Conservation (phyloP, 352 stramenopile genomes). For the Aphanomyces astaci region DNA sequence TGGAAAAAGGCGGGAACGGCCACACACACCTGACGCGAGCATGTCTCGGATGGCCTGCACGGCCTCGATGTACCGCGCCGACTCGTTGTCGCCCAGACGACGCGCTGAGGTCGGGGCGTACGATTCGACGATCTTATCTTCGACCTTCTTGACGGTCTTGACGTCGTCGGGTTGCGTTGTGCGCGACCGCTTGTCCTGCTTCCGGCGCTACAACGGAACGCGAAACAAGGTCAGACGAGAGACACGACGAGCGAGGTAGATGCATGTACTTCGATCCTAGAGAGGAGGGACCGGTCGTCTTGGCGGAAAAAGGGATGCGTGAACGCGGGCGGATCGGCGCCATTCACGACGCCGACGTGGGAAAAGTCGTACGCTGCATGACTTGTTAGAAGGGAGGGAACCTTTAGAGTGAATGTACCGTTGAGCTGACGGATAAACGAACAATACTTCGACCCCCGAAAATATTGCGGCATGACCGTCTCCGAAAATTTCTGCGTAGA, state of each 20-base stretch:
- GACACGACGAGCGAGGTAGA: neutral
- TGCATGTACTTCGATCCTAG: constrained; percentile 20
- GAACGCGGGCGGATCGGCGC: constrained; percentile 16
- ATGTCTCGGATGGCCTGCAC: constrained; percentile 18
- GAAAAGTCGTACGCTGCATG: constrained; percentile 19
- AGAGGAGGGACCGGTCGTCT: constrained; percentile 12
- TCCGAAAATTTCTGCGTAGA: constrained; percentile 13
- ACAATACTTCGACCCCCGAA: constrained; percentile 22
- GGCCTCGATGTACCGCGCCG: neutral
- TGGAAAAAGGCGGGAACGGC: neutral
- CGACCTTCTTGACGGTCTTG: constrained; percentile 19
- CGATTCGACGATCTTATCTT: constrained; percentile 17
- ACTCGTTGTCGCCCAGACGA: constrained; percentile 10
- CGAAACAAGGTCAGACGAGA: neutral
- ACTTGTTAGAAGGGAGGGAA: no score
- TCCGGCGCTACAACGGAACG: constrained; percentile 5
- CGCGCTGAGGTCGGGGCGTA: neutral
- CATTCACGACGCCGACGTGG: constrained; percentile 21
- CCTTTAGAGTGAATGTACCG: no score
- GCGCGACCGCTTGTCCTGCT: constrained; percentile 20
- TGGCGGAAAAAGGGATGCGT: constrained; percentile 19
- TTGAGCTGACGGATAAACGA: constrained; percentile 23
- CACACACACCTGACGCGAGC: neutral
- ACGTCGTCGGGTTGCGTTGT: constrained; percentile 1
- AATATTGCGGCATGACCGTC: constrained; percentile 17